A percentile compares a stretch with the other conserved stretches of the same genome.
Conservation (phyloP, 352 stramenopile species). For the Globisporangium mamillatum region DNA sequence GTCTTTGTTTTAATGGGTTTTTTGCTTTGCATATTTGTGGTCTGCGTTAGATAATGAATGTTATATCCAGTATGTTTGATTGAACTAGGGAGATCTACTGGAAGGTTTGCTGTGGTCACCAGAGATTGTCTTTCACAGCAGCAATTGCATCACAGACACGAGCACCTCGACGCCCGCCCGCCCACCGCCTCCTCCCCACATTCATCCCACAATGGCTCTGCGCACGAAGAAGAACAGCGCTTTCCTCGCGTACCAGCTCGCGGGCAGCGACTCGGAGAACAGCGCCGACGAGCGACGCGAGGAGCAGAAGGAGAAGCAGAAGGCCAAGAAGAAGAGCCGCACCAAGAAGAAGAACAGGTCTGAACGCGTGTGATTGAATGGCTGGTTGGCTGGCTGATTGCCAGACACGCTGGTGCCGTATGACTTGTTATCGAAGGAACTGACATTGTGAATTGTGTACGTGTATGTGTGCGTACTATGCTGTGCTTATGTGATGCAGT, state of each 20-base stretch:
- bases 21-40: neutral
- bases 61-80: neutral
- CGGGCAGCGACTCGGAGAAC: slow-evolving; percentile 40
- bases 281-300: slow-evolving; percentile 53
- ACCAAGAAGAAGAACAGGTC: slow-evolving; percentile 76
- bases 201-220: slow-evolving; percentile 7
- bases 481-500: slow-evolving; percentile 21
- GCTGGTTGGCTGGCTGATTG: neutral
- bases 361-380: neutral
- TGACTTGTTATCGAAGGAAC: neutral
- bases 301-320: slow-evolving; percentile 59
- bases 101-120: neutral
- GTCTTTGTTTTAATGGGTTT: no score
- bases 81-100: neutral
- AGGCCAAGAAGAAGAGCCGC: slow-evolving; percentile 71
- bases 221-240: slow-evolving; percentile 56
- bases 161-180: neutral
- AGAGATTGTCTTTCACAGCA: neutral
- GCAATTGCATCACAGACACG: slow-evolving; percentile 9
- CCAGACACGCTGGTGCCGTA: neutral
- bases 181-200: neutral
- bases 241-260: slow-evolving; percentile 62
- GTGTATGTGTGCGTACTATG: slow-evolving; percentile 3
- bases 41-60: neutral
- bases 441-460: neutral